Conservation (phyloP, 2,329 filamentous ascomycete species). For the Penicillium freii region DNA sequence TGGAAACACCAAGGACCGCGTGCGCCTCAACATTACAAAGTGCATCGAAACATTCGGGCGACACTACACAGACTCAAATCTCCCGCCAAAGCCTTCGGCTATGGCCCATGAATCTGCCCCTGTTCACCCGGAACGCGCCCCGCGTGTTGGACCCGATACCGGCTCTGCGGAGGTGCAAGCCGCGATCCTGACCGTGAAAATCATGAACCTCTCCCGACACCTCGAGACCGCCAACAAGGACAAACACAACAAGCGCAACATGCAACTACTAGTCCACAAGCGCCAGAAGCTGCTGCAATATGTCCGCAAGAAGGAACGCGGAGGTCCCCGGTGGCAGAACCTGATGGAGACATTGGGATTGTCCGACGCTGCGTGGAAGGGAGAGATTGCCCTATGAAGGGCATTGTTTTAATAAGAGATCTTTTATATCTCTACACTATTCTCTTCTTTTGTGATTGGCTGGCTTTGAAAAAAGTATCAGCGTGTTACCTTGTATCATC, state of each 20-base stretch:
- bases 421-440: constrained; percentile 8
- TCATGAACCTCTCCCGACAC: constrained; percentile 72
- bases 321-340: constrained; percentile 85
- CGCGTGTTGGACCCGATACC: constrained; percentile 84
- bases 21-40: constrained; percentile 77
- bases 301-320: constrained; percentile 82
- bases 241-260: constrained; percentile 89
- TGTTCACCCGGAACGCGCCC: constrained; percentile 47
- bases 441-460: constrained; percentile 1
- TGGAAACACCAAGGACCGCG: constrained; percentile 72
- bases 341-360: constrained; percentile 80
- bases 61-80: constrained; percentile 74
- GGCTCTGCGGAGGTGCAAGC: constrained; percentile 98
- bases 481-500: constrained; percentile 13
- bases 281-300: constrained; percentile 87
- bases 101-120: constrained; percentile 44
- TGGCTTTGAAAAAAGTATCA: constrained; percentile 15
- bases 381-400: constrained; percentile 72
- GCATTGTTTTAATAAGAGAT: constrained; percentile 15
- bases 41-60: constrained; percentile 87
- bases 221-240: constrained; percentile 74
- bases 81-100: constrained; percentile 59
- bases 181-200: constrained; percentile 91
- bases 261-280: constrained; percentile 80
- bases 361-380: constrained; percentile 84